These are phyloP conservation scores for Lactarius indigo DNA, from an alignment of 768 basidiomycete species.

Conservation along the genomic window DNA sequence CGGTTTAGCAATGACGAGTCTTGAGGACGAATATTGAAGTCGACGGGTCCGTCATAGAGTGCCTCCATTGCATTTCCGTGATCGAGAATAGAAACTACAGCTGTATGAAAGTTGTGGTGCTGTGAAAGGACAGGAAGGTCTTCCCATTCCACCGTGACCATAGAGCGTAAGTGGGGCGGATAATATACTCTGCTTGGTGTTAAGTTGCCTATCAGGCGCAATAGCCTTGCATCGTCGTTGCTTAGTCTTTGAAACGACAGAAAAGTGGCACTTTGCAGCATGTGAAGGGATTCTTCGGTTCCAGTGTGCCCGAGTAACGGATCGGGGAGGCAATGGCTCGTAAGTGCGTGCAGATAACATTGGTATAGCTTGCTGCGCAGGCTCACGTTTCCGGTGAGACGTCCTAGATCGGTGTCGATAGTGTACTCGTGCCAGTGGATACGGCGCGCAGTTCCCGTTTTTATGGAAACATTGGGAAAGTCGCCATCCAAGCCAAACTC, in stretches of 20 bases:
- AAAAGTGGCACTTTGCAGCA: conserved; percentile 37
- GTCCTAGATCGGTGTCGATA: conserved; percentile 32
- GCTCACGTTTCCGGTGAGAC: conserved; percentile 31
- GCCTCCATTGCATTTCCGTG: not conserved
- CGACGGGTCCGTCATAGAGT: not conserved
- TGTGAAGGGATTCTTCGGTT: conserved; percentile 40
- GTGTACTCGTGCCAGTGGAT: conserved; percentile 31
- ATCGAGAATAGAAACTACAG: not conserved
- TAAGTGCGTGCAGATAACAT: conserved; percentile 44
- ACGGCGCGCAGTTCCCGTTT: not conserved
- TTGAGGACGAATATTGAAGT: not conserved
- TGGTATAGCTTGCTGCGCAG: conserved; percentile 34
- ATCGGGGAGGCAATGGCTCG: conserved; percentile 40
- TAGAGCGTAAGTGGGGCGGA: not conserved
- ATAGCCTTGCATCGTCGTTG: not conserved
- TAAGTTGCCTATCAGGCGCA: not conserved
- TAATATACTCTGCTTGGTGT: not conserved
- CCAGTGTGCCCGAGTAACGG: conserved; percentile 44
- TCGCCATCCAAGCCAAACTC: not conserved
- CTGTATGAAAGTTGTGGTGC: not conserved
- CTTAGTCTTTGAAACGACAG: conserved; percentile 39
- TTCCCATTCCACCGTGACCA: not conserved
- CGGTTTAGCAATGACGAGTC: not conserved
- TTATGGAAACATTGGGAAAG: not conserved
- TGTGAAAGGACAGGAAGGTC: not conserved